Percentiles rank a stretch among this genome's conserved stretches.
These are phyloP conservation scores for Dactylellina sp. DNA, from an alignment of 2,329 filamentous ascomycete genomes.

Conservation along the genomic window DNA sequence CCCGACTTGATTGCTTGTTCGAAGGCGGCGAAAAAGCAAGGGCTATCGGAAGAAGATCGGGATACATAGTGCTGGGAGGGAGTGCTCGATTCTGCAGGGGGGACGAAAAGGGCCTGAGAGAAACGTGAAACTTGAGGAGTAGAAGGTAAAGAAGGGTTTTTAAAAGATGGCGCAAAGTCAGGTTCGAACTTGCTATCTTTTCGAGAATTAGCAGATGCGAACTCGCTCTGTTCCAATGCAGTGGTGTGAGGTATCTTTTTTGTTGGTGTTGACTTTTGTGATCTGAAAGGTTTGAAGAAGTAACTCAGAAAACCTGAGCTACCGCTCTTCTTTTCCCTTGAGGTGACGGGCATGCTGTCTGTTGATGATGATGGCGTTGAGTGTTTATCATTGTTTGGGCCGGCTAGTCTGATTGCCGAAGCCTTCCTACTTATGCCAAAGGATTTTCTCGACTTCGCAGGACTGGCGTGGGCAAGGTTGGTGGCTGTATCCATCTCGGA, in stretches of 20 bases:
- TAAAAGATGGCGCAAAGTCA: constrained; percentile 27
- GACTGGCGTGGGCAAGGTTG: constrained; percentile 34
- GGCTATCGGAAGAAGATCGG: constrained; percentile 38
- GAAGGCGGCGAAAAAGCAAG: constrained; percentile 50
- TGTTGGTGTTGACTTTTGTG: constrained; percentile 38
- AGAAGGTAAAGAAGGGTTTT: constrained; percentile 43
- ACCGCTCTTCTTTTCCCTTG: constrained; percentile 43
- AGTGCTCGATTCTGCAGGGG: constrained; percentile 32
- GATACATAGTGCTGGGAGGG: constrained; percentile 22
- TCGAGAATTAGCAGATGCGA: constrained; percentile 7
- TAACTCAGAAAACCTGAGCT: constrained; percentile 46
- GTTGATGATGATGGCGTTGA: constrained; percentile 26
- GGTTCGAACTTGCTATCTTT: constrained; percentile 50
- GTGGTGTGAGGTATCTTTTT: constrained; percentile 47
- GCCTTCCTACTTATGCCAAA: constrained; percentile 56
- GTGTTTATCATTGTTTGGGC: constrained; percentile 32
- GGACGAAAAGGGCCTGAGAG: constrained; percentile 52
- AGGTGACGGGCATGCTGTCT: constrained; percentile 31
- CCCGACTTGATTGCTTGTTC: constrained; percentile 49
- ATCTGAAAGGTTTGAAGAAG: constrained; percentile 55
- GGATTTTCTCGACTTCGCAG: constrained; percentile 53
- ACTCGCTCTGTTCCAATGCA: constrained; percentile 42
- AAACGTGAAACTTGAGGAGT: constrained; percentile 47
- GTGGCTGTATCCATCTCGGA: constrained; percentile 53
- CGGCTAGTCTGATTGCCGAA: constrained; percentile 41